A percentile compares a stretch with the other conserved stretches of the same genome.
These are phyloP conservation scores for Syncephalastrum contaminatum DNA, from an alignment of 371 early-diverging fungal species.

Conservation along the genomic window DNA sequence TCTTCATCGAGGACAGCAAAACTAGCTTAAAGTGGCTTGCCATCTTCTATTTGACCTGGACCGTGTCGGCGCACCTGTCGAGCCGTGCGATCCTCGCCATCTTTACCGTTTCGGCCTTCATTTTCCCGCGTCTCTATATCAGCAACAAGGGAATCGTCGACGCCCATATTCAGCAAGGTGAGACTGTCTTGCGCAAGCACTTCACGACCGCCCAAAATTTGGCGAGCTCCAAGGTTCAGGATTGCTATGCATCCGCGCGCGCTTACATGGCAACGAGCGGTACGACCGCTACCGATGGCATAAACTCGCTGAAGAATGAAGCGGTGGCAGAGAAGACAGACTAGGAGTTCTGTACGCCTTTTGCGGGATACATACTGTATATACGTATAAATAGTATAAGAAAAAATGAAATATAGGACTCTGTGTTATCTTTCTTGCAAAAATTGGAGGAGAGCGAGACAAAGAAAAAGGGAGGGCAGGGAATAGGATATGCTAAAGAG, in stretches of 20 bases:
- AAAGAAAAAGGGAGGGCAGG: no score
- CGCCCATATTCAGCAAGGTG: constrained; percentile 39
- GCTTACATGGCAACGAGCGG: constrained; percentile 13
- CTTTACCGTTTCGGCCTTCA: constrained; percentile 31
- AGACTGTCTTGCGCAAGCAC: constrained; percentile 21
- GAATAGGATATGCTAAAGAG: not conserved
- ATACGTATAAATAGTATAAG: no score
- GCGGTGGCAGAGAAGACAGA: constrained; percentile 9
- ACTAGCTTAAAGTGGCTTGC: constrained; percentile 37
- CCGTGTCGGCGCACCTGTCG: constrained; percentile 35
- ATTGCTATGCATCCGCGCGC: constrained; percentile 5
- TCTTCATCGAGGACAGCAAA: constrained; percentile 37
- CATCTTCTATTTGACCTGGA: constrained; percentile 39
- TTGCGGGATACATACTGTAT: no score
- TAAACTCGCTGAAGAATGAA: constrained; percentile 13
- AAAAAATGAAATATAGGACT: no score
- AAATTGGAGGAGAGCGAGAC: no score
- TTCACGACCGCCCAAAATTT: constrained; percentile 11
- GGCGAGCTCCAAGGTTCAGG: not conserved
- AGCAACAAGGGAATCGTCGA: constrained; percentile 43
- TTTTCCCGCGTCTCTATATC: constrained; percentile 40
- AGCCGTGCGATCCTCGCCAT: constrained; percentile 27
- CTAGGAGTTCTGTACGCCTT: not conserved
- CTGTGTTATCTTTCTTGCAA: no score
- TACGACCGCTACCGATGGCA: constrained; percentile 19